A percentile compares a stretch with the other conserved stretches of the same genome.
Evolutionary conservation across 352 stramenopile genomes (phyloP).

Genomic region (Globisporangium uncinulatum): DNA sequence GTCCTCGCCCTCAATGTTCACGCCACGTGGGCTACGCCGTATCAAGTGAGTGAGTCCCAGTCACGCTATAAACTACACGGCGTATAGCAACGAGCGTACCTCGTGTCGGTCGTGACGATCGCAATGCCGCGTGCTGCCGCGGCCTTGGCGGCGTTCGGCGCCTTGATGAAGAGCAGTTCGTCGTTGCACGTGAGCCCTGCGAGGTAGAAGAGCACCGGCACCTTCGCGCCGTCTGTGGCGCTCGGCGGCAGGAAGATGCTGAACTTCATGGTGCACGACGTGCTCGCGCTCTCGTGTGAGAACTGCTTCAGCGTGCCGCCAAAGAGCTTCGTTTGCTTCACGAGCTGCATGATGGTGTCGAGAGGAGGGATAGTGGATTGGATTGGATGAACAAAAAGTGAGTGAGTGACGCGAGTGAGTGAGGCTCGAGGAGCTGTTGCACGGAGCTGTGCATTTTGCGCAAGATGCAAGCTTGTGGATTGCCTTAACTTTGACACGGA

Average conservation of each 20-base stretch:
- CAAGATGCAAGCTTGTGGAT: too few relatives aligned
- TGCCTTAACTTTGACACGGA: too few relatives aligned
- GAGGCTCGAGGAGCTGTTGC: too few relatives aligned
- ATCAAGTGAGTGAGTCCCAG: not conserved
- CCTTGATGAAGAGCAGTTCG: constrained; percentile 95
- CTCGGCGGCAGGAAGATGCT: constrained; percentile 82
- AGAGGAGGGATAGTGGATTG: too few relatives aligned
- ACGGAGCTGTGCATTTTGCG: too few relatives aligned
- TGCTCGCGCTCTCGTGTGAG: constrained; percentile 72
- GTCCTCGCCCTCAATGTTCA: constrained; percentile 90
- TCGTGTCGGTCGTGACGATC: constrained; percentile 95
- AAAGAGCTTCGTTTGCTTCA: constrained; percentile 77
- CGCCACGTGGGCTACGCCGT: constrained; percentile 75
- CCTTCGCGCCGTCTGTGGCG: constrained; percentile 57
- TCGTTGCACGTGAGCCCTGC: constrained; percentile 96
- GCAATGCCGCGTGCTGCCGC: constrained; percentile 90
- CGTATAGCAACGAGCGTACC: constrained; percentile 16
- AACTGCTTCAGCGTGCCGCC: constrained; percentile 81
- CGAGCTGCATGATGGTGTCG: constrained; percentile 57
- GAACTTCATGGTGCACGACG: constrained; percentile 90
- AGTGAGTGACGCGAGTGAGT: too few relatives aligned
- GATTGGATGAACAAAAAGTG: too few relatives aligned
- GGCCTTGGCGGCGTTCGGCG: constrained; percentile 81
- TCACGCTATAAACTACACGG: too few relatives aligned
- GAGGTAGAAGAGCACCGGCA: constrained; percentile 94